phyloP scores from a whole-genome alignment of 2,329 filamentous ascomycete species.

The Cadophora gregata region DNA sequence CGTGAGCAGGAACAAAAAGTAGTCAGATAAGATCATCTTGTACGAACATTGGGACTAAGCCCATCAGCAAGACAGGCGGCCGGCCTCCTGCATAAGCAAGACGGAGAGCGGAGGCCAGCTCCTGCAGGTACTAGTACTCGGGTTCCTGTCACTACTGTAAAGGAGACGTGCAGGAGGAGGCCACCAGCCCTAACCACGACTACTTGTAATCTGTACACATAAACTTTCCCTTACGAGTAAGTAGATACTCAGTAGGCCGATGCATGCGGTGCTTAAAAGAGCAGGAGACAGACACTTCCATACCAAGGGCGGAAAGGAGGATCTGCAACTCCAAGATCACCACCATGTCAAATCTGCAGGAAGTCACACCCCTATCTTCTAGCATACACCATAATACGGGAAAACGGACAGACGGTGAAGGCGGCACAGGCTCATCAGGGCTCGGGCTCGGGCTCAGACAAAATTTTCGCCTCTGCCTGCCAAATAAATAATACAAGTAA shows the following conservation, averaged over 20 bases:
- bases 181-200: neutral
- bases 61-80: neutral
- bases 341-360: conserved; percentile 7
- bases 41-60: neutral
- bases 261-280: neutral
- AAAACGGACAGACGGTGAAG: conserved; percentile 11
- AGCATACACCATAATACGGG: neutral
- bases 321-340: conserved; percentile 12
- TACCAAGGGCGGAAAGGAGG: neutral
- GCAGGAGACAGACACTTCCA: conserved; percentile 3
- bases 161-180: neutral
- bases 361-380: conserved; percentile 5
- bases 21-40: conserved; percentile 8
- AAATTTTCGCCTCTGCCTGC: neutral
- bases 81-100: conserved; percentile 12
- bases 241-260: neutral
- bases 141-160: conserved; percentile 17
- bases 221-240: neutral
- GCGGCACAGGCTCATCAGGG: neutral
- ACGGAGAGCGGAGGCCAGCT: conserved; percentile 6
- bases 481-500: neutral
- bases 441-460: neutral
- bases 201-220: neutral
- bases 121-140: conserved; percentile 20
- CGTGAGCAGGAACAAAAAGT: neutral